phyloP scores from a whole-genome alignment of 352 stramenopile genomes.

The Phytophthora sojae region DNA sequence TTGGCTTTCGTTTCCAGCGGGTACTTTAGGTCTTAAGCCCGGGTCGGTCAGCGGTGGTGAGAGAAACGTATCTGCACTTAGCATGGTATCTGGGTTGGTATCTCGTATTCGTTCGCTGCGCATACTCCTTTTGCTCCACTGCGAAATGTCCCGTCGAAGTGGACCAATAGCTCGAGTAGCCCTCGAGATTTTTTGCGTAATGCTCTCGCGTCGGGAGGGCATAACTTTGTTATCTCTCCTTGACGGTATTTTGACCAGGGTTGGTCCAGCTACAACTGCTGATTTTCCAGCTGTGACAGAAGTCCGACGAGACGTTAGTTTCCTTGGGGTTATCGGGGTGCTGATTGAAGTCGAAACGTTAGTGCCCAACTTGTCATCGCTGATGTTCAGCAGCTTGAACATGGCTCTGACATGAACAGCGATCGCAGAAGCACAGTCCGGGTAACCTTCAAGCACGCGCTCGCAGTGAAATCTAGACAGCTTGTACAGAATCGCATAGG shows the following conservation, averaged over 20 bases:
- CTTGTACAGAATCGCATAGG: slow-evolving; percentile 68
- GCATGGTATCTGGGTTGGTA: neutral
- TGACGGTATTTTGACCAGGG: neutral
- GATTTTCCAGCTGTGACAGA: slow-evolving; percentile 4
- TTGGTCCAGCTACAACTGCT: neutral
- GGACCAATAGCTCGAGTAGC: neutral
- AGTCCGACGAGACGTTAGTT: neutral
- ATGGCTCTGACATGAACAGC: slow-evolving; percentile 13
- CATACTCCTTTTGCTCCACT: slow-evolving; percentile 1
- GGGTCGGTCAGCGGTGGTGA: neutral
- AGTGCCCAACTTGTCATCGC: neutral
- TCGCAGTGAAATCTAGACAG: slow-evolving; percentile 61
- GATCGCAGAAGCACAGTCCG: slow-evolving; percentile 41
- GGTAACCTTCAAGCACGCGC: slow-evolving; percentile 55
- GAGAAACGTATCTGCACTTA: slow-evolving; percentile 4
- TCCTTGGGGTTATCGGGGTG: neutral
- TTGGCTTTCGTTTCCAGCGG: neutral
- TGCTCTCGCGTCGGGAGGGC: neutral
- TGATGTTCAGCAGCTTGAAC: neutral
- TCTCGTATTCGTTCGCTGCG: slow-evolving; percentile 1
- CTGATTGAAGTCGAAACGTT: neutral
- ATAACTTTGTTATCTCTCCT: slow-evolving; percentile 48
- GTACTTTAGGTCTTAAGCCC: neutral
- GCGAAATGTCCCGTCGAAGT: slow-evolving; percentile 1
- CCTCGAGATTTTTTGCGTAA: neutral